Evolutionary conservation across 1,139 yeast species (phyloP), one percentile per base, ranked within the genome.

Genomic region (Magnusiomyces magnusii): DNA sequence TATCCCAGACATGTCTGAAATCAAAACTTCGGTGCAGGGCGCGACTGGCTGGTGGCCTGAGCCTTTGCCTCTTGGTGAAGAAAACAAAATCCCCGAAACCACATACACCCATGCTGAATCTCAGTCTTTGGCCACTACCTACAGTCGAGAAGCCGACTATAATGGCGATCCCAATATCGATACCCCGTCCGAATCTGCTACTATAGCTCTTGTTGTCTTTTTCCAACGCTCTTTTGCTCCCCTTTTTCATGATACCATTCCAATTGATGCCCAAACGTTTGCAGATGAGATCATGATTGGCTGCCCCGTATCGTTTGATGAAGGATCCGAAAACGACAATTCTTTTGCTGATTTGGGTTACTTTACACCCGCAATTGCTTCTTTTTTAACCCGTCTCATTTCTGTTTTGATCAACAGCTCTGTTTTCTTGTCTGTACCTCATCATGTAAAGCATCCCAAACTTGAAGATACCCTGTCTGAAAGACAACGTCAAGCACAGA

Each of bases 201-300:
- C 44, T 10, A 17, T 39, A 13, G 21, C 53, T 2, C 25, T 51
- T 17, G 53, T 42, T 21, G 53, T 51, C 13, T 28, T 21, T 19
- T 51, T 51, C 42, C 53, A 51, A 17, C 23, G 27, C 21, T 51
- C 53, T 10, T 51, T 51, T 51, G 41, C 53, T 2, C 41, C 53
- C 2, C 17, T 51, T 13, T 51, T 51, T 51, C 15, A n/a, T 3
- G 53, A 42, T 17, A 51, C 53, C n/a, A 13, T 13, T 13, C 53
- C 53, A 15, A 2, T 19, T n/a, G 53, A 51, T 10, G 5, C 31
- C 7, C 19, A 47, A n/a, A 23, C 27, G 9, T 17, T 47, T 9
- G 25, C 28, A 5, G 9, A 15, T 5, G 50, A 47, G 9, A 47
- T 47, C 19, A 9, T 10, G 28, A 21, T 47, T 21, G 50, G 50